Base-by-base conservation (phyloP, 1,284 basidiomycete species). In the Heterobasidion parviporum region DNA sequence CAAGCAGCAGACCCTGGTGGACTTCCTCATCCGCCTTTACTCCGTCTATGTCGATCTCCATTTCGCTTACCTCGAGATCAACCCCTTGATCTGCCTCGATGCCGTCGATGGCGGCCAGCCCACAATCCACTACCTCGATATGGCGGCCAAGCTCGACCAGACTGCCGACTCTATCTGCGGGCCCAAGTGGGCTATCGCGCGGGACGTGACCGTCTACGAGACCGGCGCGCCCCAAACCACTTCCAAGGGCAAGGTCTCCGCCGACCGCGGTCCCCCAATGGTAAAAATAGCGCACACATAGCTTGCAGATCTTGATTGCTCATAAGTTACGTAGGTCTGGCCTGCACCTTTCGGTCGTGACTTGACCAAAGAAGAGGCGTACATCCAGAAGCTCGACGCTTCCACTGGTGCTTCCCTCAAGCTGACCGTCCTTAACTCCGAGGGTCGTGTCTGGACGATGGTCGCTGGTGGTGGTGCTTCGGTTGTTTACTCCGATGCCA, bases 1-100 rank as follows among this genome's bases (percentile, higher is more conserved):
- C 56, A 94, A 92, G 79, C 85, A 92, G 74, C 89, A 94, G 62
- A 82, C 90, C 48, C 85, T 97, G 58, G 81, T 89, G 65, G 93
- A 99, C 77, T 99, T 98, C 77, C 80, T 99, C 67, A 82, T 91
- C 71, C 86, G 96, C 61, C 87, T 99, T 50, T 99, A 98, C 83
- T 89, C 86, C 62, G 94, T 98, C 67, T 98, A 98, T 74, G 95
- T 96, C 65, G 94, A 98, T 72, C 87, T 96, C 57, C 93, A 96
- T 78, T 96, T 98, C 70, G 94, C 96, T 46, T 99, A 99, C 79
- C 92, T 99, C 69, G 96, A 99, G 77, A 99, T 99, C 77, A 99
- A 99, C 82, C 97, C 97, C 49, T 85, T 99, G 59, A 90, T 99
- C 68, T 92, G 92, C 68, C 87, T 98, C 65, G 94, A 97, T 71